These are phyloP conservation scores for Alternaria brassicicola DNA, from an alignment of 2,329 filamentous ascomycete genomes.

Conservation along the genomic window DNA sequence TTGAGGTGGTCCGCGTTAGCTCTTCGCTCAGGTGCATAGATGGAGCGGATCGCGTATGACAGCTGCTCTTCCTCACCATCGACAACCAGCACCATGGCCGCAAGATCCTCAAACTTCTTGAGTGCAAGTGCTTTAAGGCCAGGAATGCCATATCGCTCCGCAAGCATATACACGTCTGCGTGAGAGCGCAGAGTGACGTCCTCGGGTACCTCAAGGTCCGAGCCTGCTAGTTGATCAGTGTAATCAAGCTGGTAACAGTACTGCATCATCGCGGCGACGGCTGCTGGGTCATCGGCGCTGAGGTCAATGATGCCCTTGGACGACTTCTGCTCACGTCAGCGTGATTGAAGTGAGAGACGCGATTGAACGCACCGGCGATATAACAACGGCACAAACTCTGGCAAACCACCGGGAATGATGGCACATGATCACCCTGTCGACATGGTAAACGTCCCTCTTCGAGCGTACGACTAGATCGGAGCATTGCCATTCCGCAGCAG, in stretches of 20 bases:
- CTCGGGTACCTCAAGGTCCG: conserved; percentile 26
- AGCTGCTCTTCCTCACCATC: conserved; percentile 35
- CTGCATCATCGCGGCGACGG: conserved; percentile 44
- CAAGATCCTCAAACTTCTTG: conserved; percentile 37
- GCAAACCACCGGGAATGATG: conserved; percentile 41
- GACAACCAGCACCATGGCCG: conserved; percentile 25
- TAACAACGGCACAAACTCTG: conserved; percentile 35
- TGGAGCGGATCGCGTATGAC: conserved; percentile 31
- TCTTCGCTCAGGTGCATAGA: conserved; percentile 32
- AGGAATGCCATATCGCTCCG: conserved; percentile 35
- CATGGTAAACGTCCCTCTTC: conserved; percentile 37
- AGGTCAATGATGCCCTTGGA: conserved; percentile 36
- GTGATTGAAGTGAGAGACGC: background rate
- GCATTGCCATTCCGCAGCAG: conserved; percentile 23
- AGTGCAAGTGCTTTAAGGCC: conserved; percentile 33
- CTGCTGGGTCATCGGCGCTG: conserved; percentile 38
- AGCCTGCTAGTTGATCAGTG: conserved; percentile 28
- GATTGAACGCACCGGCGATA: conserved; percentile 22
- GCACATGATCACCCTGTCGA: conserved; percentile 39
- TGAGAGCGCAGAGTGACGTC: conserved; percentile 33
- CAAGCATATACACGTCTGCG: conserved; percentile 38
- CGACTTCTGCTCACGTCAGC: conserved; percentile 29
- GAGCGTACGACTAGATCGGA: conserved; percentile 40
- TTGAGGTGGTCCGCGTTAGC: conserved; percentile 32
- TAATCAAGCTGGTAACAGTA: conserved; percentile 44